phyloP scores from a whole-genome alignment of 345 rosid species.

The Firmiana major region DNA sequence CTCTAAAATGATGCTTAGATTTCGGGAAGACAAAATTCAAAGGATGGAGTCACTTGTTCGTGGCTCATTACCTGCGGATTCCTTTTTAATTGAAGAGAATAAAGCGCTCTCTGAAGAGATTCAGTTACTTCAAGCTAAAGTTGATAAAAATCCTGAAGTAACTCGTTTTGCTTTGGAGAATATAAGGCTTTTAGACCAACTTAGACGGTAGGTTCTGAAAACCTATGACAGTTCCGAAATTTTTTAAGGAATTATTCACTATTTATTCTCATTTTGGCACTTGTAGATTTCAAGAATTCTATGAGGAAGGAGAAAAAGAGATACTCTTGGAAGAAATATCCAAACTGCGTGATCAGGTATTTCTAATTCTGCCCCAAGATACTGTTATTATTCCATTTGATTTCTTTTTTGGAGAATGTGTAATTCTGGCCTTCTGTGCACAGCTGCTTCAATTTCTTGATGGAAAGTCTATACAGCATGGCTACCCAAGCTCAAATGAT shows the following conservation, averaged over 20 bases:
- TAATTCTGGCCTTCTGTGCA: constrained; percentile 7
- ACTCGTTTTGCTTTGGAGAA: constrained; percentile 94
- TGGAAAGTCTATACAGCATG: constrained; percentile 42
- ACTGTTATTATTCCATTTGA: constrained; percentile 2
- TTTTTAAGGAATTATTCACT: neutral
- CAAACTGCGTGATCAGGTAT: constrained; percentile 72
- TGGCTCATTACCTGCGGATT: constrained; percentile 59
- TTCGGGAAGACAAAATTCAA: constrained; percentile 93
- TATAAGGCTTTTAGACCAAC: constrained; percentile 86
- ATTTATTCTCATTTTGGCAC: constrained; percentile 23
- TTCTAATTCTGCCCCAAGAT: constrained; percentile 19
- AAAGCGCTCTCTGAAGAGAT: constrained; percentile 64
- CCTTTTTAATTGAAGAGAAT: constrained; percentile 71
- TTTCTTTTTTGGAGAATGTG: constrained; percentile 8
- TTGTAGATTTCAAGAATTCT: constrained; percentile 85
- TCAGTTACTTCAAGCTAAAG: constrained; percentile 83
- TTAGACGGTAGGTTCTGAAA: constrained; percentile 57
- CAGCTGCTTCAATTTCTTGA: constrained; percentile 66
- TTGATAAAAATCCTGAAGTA: constrained; percentile 89
- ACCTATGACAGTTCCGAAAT: neutral
- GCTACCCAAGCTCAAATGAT: constrained; percentile 26
- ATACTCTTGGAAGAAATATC: constrained; percentile 69
- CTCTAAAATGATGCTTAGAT: constrained; percentile 92
- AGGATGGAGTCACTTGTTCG: constrained; percentile 77
- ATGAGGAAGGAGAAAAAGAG: constrained; percentile 95